Evolutionary conservation across 2,329 filamentous ascomycete species (phyloP), one percentile per base, ranked within the genome.

Genomic region (Whalleya microplaca): DNA sequence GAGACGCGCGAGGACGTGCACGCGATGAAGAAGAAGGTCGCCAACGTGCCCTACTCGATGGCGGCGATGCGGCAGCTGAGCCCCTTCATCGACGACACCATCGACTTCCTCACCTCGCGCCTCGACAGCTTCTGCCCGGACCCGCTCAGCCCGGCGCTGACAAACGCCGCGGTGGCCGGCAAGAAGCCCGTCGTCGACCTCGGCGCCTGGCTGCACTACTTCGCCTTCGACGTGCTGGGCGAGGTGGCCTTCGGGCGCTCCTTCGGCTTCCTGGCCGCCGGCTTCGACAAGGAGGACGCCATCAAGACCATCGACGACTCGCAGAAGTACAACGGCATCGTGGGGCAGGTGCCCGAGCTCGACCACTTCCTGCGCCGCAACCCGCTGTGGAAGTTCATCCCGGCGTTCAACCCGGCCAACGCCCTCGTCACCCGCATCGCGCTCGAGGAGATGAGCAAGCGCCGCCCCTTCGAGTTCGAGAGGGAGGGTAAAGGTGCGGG

Each of bases 1-100:
- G 81, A 84, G 67, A 78, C 74, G 16, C 73, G 80, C 51, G 81
- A 84, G 69, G 73, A 77, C 6, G 77, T 80, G n/a, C 82, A 84
- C 66, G 80, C 80, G 0, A 73, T 76, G 56, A 83, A 83, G 75
- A 84, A 84, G 71, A 76, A 79, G 65, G 77, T 80, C 3, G 78
- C 77, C 61, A 80, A 79, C 47, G 76, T 79, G 37, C 78, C 80
- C 0, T 83, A 83, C 67, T 78, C 75, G 67, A 81, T 83, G 80
- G 75, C 77, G 0, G 77, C 78, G 7, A 82, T 82, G 80, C 76
- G 79, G 58, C 77, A 80, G 68, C 75, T 81, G 32, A 74, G 74
- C 51, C 77, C 77, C 12, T 81, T 80, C 53, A 81, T 83, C 64
- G 73, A 83, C 65, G 79, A 81, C 58, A 80, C 78, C 16, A 77